These are phyloP conservation scores for Thelephora ganbajun DNA, from an alignment of 768 basidiomycete genomes.

Conservation along the genomic window DNA sequence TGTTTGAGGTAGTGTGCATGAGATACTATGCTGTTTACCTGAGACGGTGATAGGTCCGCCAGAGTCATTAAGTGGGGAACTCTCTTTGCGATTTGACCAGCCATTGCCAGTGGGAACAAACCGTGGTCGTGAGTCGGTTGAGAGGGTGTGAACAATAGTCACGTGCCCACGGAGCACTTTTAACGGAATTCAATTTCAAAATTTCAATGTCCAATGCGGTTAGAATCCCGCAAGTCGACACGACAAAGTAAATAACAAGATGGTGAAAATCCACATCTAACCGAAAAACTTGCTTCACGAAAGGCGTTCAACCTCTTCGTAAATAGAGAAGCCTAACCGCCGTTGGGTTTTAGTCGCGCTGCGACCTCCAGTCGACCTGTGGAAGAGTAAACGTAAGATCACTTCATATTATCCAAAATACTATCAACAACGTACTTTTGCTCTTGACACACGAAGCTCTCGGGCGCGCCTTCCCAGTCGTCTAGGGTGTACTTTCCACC, in stretches of 20 bases:
- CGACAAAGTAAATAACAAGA: neutral
- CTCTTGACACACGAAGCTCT: conserved; percentile 97
- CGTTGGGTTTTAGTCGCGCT: conserved; percentile 83
- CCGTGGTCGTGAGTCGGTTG: neutral
- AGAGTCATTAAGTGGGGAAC: conserved; percentile 75
- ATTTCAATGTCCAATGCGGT: neutral
- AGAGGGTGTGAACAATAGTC: neutral
- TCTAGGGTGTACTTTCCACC: conserved; percentile 75
- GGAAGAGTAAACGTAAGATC: conserved; percentile 1
- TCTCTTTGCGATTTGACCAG: neutral
- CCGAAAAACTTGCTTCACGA: neutral
- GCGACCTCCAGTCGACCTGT: conserved; percentile 76
- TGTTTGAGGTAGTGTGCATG: conserved; percentile 57
- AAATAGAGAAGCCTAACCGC: conserved; percentile 69
- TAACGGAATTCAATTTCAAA: neutral
- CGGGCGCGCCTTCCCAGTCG: conserved; percentile 94
- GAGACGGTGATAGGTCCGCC: conserved; percentile 69
- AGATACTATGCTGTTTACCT: conserved; percentile 52
- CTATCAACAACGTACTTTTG: conserved; percentile 39
- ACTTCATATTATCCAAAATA: neutral
- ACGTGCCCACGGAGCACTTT: neutral
- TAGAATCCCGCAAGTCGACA: conserved; percentile 5
- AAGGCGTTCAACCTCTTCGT: conserved; percentile 41
- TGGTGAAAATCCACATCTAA: neutral
- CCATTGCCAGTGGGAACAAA: neutral